phyloP scores from a whole-genome alignment of 1,284 basidiomycete genomes.

The Trichosporon asahii region DNA sequence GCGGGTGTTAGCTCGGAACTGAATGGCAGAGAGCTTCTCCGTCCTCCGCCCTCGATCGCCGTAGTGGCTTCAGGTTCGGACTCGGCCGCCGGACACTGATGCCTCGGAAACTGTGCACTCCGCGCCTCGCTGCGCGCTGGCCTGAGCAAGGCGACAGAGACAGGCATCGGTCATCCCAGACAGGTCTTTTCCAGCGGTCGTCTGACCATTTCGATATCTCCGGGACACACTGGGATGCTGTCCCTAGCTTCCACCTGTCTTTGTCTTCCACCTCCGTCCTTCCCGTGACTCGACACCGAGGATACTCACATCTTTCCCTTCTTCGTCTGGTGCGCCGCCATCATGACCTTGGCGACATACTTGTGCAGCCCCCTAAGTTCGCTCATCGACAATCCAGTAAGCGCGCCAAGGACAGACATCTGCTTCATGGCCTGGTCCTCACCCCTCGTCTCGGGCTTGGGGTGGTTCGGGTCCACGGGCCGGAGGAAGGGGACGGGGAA shows the following conservation, averaged over 20 bases:
- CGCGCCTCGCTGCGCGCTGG: too few relatives aligned
- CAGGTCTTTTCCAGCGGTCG: too few relatives aligned
- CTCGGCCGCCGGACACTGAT: too few relatives aligned
- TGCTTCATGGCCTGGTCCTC: slow-evolving; percentile 30
- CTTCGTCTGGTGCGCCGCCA: slow-evolving; percentile 52
- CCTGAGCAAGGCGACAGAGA: too few relatives aligned
- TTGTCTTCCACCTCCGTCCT: not conserved
- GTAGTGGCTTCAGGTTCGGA: too few relatives aligned
- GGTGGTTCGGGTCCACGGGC: not conserved
- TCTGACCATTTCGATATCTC: too few relatives aligned
- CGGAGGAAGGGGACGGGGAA: slow-evolving; percentile 32
- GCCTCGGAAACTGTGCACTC: too few relatives aligned
- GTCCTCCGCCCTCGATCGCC: too few relatives aligned
- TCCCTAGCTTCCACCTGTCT: too few relatives aligned
- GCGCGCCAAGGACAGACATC: slow-evolving; percentile 29
- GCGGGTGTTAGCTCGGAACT: not conserved
- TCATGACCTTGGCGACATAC: slow-evolving; percentile 37
- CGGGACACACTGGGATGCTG: too few relatives aligned
- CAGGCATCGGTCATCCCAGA: too few relatives aligned
- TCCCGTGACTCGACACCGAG: not conserved
- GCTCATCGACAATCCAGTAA: slow-evolving; percentile 30
- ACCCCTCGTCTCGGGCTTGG: slow-evolving; percentile 27
- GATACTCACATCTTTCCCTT: slow-evolving; percentile 50
- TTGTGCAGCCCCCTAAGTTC: slow-evolving; percentile 40
- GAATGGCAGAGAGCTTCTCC: too few relatives aligned